Percentiles rank a stretch among this genome's conserved stretches.
These are phyloP conservation scores for Penicillium riverlandense DNA, from an alignment of 495 filamentous ascomycete species.

Conservation along the genomic window DNA sequence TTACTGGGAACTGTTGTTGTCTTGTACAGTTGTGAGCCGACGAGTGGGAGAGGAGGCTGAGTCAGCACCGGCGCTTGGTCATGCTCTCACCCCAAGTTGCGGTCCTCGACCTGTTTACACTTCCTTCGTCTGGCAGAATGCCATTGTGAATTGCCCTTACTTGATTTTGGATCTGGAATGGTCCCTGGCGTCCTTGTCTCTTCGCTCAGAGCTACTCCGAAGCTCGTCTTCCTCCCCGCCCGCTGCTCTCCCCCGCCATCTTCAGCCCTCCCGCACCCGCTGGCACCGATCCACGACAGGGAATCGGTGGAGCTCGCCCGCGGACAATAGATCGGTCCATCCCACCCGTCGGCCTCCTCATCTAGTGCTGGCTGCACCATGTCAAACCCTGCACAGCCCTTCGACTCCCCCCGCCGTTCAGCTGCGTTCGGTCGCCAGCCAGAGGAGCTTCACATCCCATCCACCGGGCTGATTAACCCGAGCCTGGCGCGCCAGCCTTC, in stretches of 20 bases:
- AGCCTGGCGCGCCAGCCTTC: conserved; percentile 37
- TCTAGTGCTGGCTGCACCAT: conserved; percentile 18
- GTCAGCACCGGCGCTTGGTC: neutral
- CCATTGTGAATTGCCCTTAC: conserved; percentile 3
- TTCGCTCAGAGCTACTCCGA: conserved; percentile 34
- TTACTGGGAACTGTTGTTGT: no score
- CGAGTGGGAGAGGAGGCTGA: neutral
- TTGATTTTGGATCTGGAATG: conserved; percentile 8
- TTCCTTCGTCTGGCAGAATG: conserved; percentile 3
- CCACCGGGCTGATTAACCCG: conserved; percentile 39
- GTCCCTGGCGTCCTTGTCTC: neutral
- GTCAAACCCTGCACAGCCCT: conserved; percentile 42
- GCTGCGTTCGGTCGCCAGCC: conserved; percentile 45
- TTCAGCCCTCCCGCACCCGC: conserved; percentile 5
- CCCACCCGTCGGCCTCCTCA: conserved; percentile 7
- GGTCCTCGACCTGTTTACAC: no score
- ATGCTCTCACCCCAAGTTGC: no score
- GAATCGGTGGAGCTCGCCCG: conserved; percentile 17
- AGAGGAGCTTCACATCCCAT: conserved; percentile 75
- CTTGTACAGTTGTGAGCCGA: no score
- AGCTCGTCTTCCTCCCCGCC: conserved; percentile 6
- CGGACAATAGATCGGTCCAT: conserved; percentile 4
- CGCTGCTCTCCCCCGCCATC: neutral
- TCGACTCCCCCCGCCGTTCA: conserved; percentile 48
- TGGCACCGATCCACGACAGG: neutral